Evolutionary conservation across 116 monocot genomes (phyloP).

Genomic region (Dioscorea cayenensis): DNA sequence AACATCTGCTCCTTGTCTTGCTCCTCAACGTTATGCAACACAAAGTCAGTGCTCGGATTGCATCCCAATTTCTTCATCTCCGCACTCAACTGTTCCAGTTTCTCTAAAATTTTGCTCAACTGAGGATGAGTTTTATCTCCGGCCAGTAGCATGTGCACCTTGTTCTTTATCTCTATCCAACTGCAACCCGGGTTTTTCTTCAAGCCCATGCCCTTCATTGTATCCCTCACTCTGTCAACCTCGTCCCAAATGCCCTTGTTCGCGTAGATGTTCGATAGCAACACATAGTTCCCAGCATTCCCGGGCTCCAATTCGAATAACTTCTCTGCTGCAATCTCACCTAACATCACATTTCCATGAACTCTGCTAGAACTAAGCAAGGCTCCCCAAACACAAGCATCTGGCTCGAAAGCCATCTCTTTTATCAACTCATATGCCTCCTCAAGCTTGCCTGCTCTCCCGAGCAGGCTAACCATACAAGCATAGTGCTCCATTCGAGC

Average conservation of each 20-base stretch:
- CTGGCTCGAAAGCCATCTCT: constrained; percentile 46
- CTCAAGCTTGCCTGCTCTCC: constrained; percentile 53
- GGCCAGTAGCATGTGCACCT: constrained; percentile 67
- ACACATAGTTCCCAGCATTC: constrained; percentile 75
- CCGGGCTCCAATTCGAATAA: constrained; percentile 63
- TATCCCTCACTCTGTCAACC: constrained; percentile 45
- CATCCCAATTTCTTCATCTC: constrained; percentile 62
- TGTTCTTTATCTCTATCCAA: constrained; percentile 77
- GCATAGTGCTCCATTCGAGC: constrained; percentile 70
- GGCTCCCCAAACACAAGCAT: constrained; percentile 79
- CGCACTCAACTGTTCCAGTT: constrained; percentile 34
- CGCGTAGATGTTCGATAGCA: constrained; percentile 75
- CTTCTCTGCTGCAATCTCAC: constrained; percentile 59
- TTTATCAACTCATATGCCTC: constrained; percentile 51
- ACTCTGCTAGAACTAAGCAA: constrained; percentile 65
- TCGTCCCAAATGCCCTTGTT: constrained; percentile 44
- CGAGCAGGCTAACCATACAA: constrained; percentile 68
- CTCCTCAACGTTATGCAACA: constrained; percentile 85
- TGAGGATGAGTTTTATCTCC: constrained; percentile 64
- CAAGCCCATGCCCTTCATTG: constrained; percentile 55
- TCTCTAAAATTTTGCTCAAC: constrained; percentile 38
- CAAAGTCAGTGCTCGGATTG: constrained; percentile 45
- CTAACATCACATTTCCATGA: constrained; percentile 42
- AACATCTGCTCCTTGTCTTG: constrained; percentile 86
- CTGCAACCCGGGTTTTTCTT: constrained; percentile 71